Conservation (phyloP, 805 yeast genomes). For the Metschnikowia kofuensis region DNA sequence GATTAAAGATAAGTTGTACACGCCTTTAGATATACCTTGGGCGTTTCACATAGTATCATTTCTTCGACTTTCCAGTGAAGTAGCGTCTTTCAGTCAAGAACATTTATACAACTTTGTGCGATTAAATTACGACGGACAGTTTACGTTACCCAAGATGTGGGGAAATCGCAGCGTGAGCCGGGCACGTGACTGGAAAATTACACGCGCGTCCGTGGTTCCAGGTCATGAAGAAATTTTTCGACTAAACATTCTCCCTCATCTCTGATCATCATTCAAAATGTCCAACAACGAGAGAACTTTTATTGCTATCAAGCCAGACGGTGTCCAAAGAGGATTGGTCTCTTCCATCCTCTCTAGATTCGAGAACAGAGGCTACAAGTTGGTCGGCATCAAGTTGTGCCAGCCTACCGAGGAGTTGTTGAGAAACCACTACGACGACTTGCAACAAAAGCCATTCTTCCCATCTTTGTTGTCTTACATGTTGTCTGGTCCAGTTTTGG, state of each 20-base stretch:
- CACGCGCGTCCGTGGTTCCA: background rate
- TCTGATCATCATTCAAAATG: constrained; percentile 31
- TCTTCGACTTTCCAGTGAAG: too few relatives aligned
- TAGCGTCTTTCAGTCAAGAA: too few relatives aligned
- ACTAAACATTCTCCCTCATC: background rate
- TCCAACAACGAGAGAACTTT: constrained; percentile 78
- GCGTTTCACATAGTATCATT: too few relatives aligned
- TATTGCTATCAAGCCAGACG: constrained; percentile 97
- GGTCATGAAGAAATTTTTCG: constrained; percentile 4
- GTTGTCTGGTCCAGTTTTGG: constrained; percentile 97
- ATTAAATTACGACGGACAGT: too few relatives aligned
- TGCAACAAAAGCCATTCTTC: constrained; percentile 95
- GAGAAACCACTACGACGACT: constrained; percentile 93
- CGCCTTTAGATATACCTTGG: too few relatives aligned
- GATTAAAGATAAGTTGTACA: too few relatives aligned
- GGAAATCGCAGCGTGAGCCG: background rate
- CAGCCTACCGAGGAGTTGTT: constrained; percentile 83
- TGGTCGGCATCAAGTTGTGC: constrained; percentile 91
- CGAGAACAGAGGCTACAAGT: constrained; percentile 96
- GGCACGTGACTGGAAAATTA: constrained; percentile 6
- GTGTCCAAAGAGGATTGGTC: constrained; percentile 98
- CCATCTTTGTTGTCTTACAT: constrained; percentile 94
- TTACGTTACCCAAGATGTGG: background rate
- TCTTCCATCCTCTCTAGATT: constrained; percentile 87
- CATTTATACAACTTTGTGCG: too few relatives aligned